phyloP scores from a whole-genome alignment of 768 basidiomycete species.

The Calocybe indica region DNA sequence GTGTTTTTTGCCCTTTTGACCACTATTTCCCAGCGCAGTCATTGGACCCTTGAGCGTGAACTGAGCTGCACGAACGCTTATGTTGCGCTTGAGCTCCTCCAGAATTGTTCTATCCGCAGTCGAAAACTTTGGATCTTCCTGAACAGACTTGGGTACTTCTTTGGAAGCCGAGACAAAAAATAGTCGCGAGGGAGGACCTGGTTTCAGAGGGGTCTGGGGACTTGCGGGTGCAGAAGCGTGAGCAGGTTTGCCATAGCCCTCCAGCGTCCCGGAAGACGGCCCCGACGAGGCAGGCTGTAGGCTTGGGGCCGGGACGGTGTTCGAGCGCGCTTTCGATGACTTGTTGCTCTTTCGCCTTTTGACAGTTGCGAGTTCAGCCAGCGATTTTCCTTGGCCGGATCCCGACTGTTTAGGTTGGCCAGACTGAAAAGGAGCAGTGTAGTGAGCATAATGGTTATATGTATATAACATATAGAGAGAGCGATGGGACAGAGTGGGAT shows the following conservation, averaged over 20 bases:
- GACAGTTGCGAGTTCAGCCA: slow-evolving; percentile 21
- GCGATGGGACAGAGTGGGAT: slow-evolving; percentile 5
- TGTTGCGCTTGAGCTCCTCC: slow-evolving; percentile 46
- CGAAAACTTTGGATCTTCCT: slow-evolving; percentile 37
- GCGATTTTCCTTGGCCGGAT: slow-evolving; percentile 11
- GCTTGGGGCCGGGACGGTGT: slow-evolving; percentile 11
- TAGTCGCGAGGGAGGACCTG: background rate
- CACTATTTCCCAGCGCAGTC: slow-evolving; percentile 19
- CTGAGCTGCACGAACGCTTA: slow-evolving; percentile 47
- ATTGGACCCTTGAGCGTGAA: slow-evolving; percentile 46
- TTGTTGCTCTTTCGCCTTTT: slow-evolving; percentile 29
- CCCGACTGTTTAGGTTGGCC: slow-evolving; percentile 16
- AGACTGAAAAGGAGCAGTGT: slow-evolving; percentile 13
- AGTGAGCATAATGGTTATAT: slow-evolving; percentile 5
- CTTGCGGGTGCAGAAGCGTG: slow-evolving; percentile 4
- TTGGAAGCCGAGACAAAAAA: too few species aligned
- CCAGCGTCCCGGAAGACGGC: background rate
- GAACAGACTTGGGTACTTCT: background rate
- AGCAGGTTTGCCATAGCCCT: background rate
- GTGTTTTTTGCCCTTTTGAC: slow-evolving; percentile 41
- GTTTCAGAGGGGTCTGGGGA: slow-evolving; percentile 1
- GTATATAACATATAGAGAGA: slow-evolving; percentile 10
- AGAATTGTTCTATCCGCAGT: slow-evolving; percentile 59
- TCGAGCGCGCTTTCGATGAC: slow-evolving; percentile 13
- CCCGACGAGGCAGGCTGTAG: slow-evolving; percentile 7